phyloP scores from a whole-genome alignment of 345 rosid species.

The Physaria fendleri region DNA sequence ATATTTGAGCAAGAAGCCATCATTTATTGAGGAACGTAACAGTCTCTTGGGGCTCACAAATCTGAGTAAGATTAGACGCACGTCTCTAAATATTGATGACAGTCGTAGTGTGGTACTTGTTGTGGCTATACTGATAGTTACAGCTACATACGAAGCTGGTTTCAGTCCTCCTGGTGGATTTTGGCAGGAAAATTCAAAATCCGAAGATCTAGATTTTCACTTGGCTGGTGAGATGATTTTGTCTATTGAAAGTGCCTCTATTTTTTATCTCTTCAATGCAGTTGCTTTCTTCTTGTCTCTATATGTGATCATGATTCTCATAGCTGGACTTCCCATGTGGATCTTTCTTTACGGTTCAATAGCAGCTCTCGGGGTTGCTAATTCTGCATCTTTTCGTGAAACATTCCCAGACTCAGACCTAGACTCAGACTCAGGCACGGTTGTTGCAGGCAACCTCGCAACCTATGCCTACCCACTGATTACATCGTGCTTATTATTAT shows the following conservation, averaged over 20 bases:
- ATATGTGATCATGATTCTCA: constrained; percentile 16
- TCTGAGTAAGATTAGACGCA: not conserved
- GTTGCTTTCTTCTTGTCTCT: constrained; percentile 16
- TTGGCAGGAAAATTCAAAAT: constrained; percentile 15
- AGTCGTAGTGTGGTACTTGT: constrained; percentile 10
- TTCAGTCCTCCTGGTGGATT: constrained; percentile 31
- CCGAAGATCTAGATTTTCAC: not conserved
- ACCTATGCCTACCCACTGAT: not conserved
- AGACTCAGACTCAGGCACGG: too few species aligned
- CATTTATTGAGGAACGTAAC: constrained; percentile 1
- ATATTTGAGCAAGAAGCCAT: not conserved
- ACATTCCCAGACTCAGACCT: too few species aligned
- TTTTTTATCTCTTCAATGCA: constrained; percentile 14
- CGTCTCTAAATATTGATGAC: not conserved
- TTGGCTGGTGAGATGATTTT: constrained; percentile 16
- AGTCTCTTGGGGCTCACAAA: constrained; percentile 7
- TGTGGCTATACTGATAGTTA: constrained; percentile 34
- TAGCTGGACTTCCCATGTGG: constrained; percentile 22
- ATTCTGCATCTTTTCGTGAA: not conserved
- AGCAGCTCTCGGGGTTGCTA: constrained; percentile 4
- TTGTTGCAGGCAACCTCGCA: too few species aligned
- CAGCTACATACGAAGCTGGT: constrained; percentile 34
- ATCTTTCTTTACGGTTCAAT: not conserved
- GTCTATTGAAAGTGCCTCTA: not conserved
- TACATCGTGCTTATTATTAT: not conserved